Conservation (phyloP, 441 rosid species). For the Capsella rubella region DNA sequence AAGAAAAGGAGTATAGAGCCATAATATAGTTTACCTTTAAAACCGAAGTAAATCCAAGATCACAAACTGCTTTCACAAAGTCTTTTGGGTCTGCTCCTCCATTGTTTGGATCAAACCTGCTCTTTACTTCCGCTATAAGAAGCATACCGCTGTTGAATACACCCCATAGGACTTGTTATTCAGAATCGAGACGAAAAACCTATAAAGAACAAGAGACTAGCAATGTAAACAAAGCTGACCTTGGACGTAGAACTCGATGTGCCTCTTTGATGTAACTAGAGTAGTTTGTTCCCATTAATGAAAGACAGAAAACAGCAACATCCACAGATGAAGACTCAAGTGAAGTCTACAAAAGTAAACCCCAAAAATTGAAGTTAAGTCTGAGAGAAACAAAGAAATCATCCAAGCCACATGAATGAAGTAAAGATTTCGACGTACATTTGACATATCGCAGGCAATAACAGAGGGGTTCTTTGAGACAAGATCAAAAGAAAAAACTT, state of each 20-base stretch:
- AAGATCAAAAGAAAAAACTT: conserved; percentile 90
- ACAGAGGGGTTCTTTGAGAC: conserved; percentile 82
- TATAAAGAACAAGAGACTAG: conserved; percentile 8
- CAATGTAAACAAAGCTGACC: conserved; percentile 47
- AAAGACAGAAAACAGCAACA: conserved; percentile 90
- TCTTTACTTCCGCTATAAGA: conserved; percentile 92
- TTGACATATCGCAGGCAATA: conserved; percentile 89
- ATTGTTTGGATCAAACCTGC: conserved; percentile 87
- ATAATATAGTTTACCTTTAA: conserved; percentile 52
- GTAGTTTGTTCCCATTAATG: conserved; percentile 92
- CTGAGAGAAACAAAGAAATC: not conserved
- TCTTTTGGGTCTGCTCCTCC: conserved; percentile 84
- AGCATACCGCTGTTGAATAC: conserved; percentile 75
- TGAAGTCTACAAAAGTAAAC: conserved; percentile 56
- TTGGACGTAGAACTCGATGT: conserved; percentile 84
- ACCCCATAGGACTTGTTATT: conserved; percentile 1
- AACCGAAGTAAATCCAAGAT: conserved; percentile 69
- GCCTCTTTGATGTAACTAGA: conserved; percentile 80
- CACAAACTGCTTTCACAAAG: conserved; percentile 72
- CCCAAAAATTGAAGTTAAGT: not conserved
- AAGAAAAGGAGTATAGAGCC: not conserved
- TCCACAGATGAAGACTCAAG: conserved; percentile 73
- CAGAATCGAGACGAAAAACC: not conserved
- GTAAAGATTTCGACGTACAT: conserved; percentile 48
- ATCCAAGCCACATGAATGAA: not conserved